phyloP scores from a whole-genome alignment of 2,329 filamentous ascomycete species.

The Fusarium bactridioides region DNA sequence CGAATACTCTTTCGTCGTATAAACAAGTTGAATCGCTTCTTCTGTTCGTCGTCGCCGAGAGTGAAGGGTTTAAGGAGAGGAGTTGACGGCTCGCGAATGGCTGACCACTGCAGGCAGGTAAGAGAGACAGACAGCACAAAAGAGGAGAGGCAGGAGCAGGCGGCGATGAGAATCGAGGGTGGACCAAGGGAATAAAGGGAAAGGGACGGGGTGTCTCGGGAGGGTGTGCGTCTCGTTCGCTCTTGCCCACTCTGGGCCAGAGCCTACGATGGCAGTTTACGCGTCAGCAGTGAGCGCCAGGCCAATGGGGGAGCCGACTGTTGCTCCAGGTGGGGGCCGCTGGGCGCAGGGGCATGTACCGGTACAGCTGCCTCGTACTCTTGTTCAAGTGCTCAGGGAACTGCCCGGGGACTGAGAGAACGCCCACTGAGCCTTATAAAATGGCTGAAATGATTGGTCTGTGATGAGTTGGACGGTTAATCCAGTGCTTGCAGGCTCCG shows the following conservation, averaged over 20 bases:
- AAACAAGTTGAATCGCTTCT: constrained; percentile 15
- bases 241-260: constrained; percentile 40
- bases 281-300: constrained; percentile 46
- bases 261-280: constrained; percentile 47
- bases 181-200: constrained; percentile 47
- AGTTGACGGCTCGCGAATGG: constrained; percentile 34
- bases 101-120: constrained; percentile 24
- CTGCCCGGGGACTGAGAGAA: constrained; percentile 14
- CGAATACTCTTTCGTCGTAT: constrained; percentile 13
- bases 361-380: constrained; percentile 36
- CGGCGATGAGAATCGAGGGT: constrained; percentile 42
- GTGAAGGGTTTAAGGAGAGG: constrained; percentile 30
- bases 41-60: constrained; percentile 20
- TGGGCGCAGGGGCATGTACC: constrained; percentile 41
- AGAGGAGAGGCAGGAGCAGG: constrained; percentile 36
- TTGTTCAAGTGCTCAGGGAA: constrained; percentile 3
- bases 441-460: neutral
- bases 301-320: constrained; percentile 42
- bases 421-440: constrained; percentile 3
- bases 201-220: constrained; percentile 46
- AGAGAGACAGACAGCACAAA: constrained; percentile 21
- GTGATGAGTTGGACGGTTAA: neutral
- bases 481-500: neutral
- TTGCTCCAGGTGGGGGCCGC: constrained; percentile 31
- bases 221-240: constrained; percentile 43